Base-by-base conservation (phyloP, 768 basidiomycete species). In the Mycena polygramma region DNA sequence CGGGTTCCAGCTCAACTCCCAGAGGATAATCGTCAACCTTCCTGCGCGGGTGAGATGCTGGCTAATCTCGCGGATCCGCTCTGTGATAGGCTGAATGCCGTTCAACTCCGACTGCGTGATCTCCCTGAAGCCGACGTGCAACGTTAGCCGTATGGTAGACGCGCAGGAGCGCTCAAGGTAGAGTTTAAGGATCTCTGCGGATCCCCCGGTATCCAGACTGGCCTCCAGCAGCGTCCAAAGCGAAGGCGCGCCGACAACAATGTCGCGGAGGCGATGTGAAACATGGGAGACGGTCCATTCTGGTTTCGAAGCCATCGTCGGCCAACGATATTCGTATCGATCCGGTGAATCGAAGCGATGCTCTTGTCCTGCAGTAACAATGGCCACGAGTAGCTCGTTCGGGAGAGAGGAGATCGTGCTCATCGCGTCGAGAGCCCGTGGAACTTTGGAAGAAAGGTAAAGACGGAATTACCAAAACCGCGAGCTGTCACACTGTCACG, bases 221-320 rank as follows among this genome's bases (percentile, higher is more conserved):
- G 22, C 46, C 0, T 36, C 46, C 6, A 49, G 8, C 7, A 48
- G 48, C 4, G 59, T 61, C 59, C 59, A 61, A 15, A 61, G 59
- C 4, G 2, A 19, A 13, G 59, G 48, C 35, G 59, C 48, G 35
- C 59, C 59, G 45, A 61, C 14, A 6, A 61, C 45, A 15, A 37
- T 30, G 8, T 51, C 59, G 45, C 59, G 59, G 17, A 61, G 15
- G 11, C 59, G 59, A 37, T 35, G 45, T 6, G 30, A 61, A 20
- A 61, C 35, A 11, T 49, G 59, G 20, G 59, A 48, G 11, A 49
- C 11, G n/a, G n/a, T 19, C 54, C 54, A 57, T 51, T 66, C 64
- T 19, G 17, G 8, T 54, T 36, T 54, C 7, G 36, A 54, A 36
- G 11, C 14, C 26, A 10, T 51, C 4, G 30, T 30, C 30, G 2